Evolutionary conservation across 2,329 filamentous ascomycete genomes (phyloP), one percentile per base, ranked within the genome.

Genomic region (Cryphonectria radicalis): DNA sequence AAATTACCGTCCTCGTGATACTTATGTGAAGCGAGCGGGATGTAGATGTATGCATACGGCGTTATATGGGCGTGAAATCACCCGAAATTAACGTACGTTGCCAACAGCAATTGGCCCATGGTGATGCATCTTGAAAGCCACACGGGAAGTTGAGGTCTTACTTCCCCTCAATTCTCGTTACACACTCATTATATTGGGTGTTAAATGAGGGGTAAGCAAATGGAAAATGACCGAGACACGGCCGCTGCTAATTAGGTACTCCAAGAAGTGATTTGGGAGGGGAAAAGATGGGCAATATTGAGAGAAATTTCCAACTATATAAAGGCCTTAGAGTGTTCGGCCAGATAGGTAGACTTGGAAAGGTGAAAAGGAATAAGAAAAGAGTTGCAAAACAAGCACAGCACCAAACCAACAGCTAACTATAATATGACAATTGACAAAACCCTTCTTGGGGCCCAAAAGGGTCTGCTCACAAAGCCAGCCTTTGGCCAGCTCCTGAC

Each of bases 401-500:
- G 19, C 13, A 19, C 1, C 25, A 37, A 50, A 19, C 25, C n/a
- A 65, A 25, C 25, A 50, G 10, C 25, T 11, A 65, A 25, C 6
- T 40, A 67, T 67, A 50, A 6, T 40, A 67, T 67, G 65, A 7
- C 65, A 7, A 22, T 67, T 8, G 28, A 67, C 37, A 60, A 40
- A 17, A 67, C 65, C 65, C 46, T 67, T 8, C 50, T 57, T 8
- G 65, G 50, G 4, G 65, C 65, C 65, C 65, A 67, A 25, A 35
- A 42, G 22, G 65, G 65, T 50, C 40, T 67, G 4, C 25, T 60
- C 37, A 35, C 25, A 2, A 57, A 57, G 17, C 32, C 65, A 25
- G n/a, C 59, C 50, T 67, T 57, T 25, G 65, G 65, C 25, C 65
- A 67, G 28, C 35, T 67, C 46, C 14, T 67, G 32, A 57, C 50